These are phyloP conservation scores for Stagonosporopsis vannaccii DNA, from an alignment of 2,329 filamentous ascomycete species.

Conservation along the genomic window DNA sequence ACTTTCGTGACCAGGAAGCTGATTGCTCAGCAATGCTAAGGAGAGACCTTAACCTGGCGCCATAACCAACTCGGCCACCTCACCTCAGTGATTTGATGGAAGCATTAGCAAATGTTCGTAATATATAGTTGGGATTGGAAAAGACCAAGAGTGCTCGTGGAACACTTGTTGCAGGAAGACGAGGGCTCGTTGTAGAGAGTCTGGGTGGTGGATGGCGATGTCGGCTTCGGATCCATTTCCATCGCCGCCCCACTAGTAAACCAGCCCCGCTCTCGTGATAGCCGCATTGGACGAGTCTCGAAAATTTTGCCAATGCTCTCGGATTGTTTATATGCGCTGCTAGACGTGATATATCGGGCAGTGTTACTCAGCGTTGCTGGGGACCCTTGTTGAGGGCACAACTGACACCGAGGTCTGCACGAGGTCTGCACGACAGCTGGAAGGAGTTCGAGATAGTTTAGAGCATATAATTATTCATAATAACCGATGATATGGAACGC, in stretches of 20 bases:
- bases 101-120: too few relatives aligned
- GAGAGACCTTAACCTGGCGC: conserved; percentile 22
- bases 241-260: not conserved
- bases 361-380: not conserved
- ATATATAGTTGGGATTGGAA: not conserved
- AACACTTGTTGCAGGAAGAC: too few relatives aligned
- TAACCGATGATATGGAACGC: too few relatives aligned
- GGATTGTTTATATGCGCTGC: not conserved
- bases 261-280: not conserved
- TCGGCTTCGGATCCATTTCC: too few relatives aligned
- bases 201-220: too few relatives aligned
- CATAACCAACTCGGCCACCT: conserved; percentile 23
- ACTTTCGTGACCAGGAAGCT: conserved; percentile 24
- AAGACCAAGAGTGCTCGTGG: too few relatives aligned
- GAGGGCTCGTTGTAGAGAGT: too few relatives aligned
- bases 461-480: too few relatives aligned
- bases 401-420: not conserved
- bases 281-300: not conserved
- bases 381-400: not conserved
- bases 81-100: conserved; percentile 7
- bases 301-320: not conserved
- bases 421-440: too few relatives aligned
- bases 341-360: not conserved
- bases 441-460: too few relatives aligned
- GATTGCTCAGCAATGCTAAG: conserved; percentile 20